These are phyloP conservation scores for Trypanosoma conorhini DNA, from an alignment of 208 protist species.

Conservation along the genomic window DNA sequence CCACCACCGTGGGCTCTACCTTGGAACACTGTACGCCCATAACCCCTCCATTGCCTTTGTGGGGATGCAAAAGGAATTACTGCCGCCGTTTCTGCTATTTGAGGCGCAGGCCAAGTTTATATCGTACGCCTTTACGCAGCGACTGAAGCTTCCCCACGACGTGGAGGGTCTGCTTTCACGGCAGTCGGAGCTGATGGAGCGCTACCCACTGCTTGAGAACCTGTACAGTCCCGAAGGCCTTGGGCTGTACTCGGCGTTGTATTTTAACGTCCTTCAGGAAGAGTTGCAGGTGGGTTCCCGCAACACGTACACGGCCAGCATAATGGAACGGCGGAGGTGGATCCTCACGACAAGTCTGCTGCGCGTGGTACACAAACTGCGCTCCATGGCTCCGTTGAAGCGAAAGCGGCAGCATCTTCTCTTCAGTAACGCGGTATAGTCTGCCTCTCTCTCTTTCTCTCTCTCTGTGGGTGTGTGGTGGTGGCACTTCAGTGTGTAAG, in stretches of 20 bases:
- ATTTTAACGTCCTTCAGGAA: slow-evolving; percentile 86
- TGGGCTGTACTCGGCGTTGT: slow-evolving; percentile 76
- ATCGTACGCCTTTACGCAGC: slow-evolving; percentile 74
- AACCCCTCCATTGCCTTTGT: slow-evolving; percentile 80
- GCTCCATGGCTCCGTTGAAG: slow-evolving; percentile 84
- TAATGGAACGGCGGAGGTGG: slow-evolving; percentile 72
- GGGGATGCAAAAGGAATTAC: slow-evolving; percentile 67
- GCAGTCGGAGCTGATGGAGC: slow-evolving; percentile 41
- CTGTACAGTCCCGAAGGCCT: slow-evolving; percentile 45
- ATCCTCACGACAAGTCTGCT: slow-evolving; percentile 58
- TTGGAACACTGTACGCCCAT: slow-evolving; percentile 66
- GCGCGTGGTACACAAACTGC: slow-evolving; percentile 70
- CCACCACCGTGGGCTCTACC: slow-evolving; percentile 52
- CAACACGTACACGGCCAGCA: slow-evolving; percentile 71
- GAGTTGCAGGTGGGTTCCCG: slow-evolving; percentile 70
- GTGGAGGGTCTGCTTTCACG: slow-evolving; percentile 27
- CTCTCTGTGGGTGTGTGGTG: neutral
- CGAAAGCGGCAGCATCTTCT: slow-evolving; percentile 86
- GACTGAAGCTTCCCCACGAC: slow-evolving; percentile 45
- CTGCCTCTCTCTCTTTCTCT: neutral
- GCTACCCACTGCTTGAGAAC: slow-evolving; percentile 38
- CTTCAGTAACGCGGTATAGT: slow-evolving; percentile 86
- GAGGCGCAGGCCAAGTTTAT: slow-evolving; percentile 87
- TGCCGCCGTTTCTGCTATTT: slow-evolving; percentile 83
- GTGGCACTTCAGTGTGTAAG: neutral